These are phyloP conservation scores for Corchorus capsularis DNA, from an alignment of 345 rosid species.

Conservation along the genomic window DNA sequence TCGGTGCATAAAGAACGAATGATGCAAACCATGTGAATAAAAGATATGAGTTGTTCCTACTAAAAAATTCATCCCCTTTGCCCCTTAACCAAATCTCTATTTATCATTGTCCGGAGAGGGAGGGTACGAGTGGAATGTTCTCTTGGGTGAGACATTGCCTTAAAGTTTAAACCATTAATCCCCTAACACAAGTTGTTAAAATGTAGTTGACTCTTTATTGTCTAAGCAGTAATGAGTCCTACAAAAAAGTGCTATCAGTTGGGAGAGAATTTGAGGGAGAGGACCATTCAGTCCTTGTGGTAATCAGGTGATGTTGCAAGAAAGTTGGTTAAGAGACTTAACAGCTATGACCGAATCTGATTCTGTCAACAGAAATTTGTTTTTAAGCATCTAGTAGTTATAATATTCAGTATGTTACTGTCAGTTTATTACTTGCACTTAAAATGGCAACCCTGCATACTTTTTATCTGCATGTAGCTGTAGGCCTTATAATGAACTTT, in stretches of 20 bases:
- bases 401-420: background rate
- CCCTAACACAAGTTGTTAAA: background rate
- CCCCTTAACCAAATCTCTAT: background rate
- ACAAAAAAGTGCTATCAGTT: background rate
- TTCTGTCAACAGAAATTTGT: background rate
- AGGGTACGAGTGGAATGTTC: background rate
- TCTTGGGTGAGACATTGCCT: background rate
- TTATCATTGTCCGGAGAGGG: background rate
- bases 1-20: background rate
- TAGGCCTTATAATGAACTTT: background rate
- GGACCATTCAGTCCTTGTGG: background rate
- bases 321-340: background rate
- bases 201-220: background rate
- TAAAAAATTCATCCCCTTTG: background rate
- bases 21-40: background rate
- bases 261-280: background rate
- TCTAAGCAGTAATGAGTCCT: background rate
- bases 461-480: background rate
- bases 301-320: background rate
- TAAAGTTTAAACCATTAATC: background rate
- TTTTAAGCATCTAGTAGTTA: background rate
- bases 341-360: background rate
- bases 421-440: conserved; percentile 4
- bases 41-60: background rate
- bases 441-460: conserved; percentile 5